Base-by-base conservation (phyloP, 805 yeast species). In the Scheffersomyces amazonensis region DNA sequence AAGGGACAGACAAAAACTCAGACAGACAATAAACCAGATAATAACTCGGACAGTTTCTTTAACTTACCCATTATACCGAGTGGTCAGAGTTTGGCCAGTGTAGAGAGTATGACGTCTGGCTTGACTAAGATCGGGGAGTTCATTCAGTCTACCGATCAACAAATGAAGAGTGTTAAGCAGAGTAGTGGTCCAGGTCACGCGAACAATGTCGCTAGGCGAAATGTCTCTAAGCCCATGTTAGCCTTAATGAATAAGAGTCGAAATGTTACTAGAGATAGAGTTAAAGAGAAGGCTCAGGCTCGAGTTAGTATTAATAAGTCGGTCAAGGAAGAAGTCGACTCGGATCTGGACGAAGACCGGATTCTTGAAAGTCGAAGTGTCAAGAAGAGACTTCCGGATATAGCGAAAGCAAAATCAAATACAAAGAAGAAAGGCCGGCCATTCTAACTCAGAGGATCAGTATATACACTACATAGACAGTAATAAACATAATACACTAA, bases 231-330 rank as follows among this genome's bases (percentile, higher is more conserved):
- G 39, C 63, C 74, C 2, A 64, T 69, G 66, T 40, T 51, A 12
- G 65, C 71, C 5, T 56, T 69, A 36, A 51, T 65, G 59, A 65
- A 67, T 42, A 61, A 52, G 36, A 52, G 65, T 56, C 53, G 70
- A 31, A 51, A 56, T 27, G 47, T 48, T 3, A 51, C 40, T 16
- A 38, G 67, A 28, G 46, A 46, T n/a, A n/a, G n/a, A n/a, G n/a
- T n/a, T n/a, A n/a, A n/a, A n/a, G n/a, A n/a, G n/a, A n/a, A n/a
- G n/a, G n/a, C n/a, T n/a, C n/a, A n/a, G n/a, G n/a, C n/a, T n/a
- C n/a, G n/a, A n/a, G n/a, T n/a, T n/a, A n/a, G n/a, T n/a, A n/a
- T n/a, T n/a, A n/a, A n/a, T n/a, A n/a, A 25, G 20, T 12, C 20
- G 17, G 13, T 6, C 29, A 38, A 44, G 12, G 16, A 27, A 4